These are phyloP conservation scores for Sarocladium brachiariae DNA, from an alignment of 2,329 filamentous ascomycete species.

Conservation along the genomic window DNA sequence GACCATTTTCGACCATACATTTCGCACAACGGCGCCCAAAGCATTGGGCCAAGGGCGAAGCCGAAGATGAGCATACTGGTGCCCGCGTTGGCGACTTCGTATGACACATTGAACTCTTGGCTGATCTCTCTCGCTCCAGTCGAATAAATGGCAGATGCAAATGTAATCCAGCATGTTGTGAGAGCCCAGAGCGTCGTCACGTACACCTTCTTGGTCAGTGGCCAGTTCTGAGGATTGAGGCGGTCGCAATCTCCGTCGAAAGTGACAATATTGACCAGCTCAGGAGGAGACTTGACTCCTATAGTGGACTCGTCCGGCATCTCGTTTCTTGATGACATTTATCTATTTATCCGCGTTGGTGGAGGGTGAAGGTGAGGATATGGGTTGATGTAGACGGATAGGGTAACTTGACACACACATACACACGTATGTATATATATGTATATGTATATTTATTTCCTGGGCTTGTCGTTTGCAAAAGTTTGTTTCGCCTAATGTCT, in stretches of 20 bases:
- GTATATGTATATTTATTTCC: too few species aligned
- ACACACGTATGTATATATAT: too few species aligned
- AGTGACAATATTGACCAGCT: conserved; percentile 33
- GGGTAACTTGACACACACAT: too few species aligned
- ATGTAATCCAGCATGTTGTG: conserved; percentile 1
- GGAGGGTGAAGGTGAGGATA: too few species aligned
- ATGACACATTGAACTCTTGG: conserved; percentile 50
- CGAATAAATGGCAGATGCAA: conserved; percentile 50
- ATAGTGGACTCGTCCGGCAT: not conserved
- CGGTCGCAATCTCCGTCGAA: conserved; percentile 41
- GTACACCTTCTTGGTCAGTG: conserved; percentile 36
- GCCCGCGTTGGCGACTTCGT: conserved; percentile 52
- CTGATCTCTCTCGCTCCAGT: conserved; percentile 58
- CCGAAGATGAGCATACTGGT: conserved; percentile 63
- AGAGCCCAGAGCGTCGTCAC: conserved; percentile 33
- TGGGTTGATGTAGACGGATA: too few species aligned
- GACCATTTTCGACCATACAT: conserved; percentile 42
- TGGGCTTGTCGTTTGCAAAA: too few species aligned
- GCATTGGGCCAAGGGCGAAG: conserved; percentile 49
- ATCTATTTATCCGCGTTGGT: too few species aligned
- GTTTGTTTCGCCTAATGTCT: too few species aligned
- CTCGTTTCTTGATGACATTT: not conserved
- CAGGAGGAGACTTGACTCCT: conserved; percentile 9
- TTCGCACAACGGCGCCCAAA: conserved; percentile 55
- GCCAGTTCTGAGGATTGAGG: conserved; percentile 45